These are phyloP conservation scores for Alternaria solani DNA, from an alignment of 2,329 filamentous ascomycete genomes.

Conservation along the genomic window DNA sequence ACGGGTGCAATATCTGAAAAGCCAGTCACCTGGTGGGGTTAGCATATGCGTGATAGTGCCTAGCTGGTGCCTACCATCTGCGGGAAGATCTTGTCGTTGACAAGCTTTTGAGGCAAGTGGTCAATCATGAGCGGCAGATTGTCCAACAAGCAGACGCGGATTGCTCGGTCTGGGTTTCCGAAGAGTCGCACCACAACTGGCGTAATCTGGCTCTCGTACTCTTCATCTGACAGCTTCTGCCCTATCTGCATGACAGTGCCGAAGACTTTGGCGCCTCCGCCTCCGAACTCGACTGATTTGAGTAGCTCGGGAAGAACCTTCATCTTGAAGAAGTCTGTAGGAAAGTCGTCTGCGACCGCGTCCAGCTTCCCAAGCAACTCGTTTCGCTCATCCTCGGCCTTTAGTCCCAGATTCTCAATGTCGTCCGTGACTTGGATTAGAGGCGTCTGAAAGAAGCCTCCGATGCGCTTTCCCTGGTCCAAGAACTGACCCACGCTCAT, in stretches of 20 bases:
- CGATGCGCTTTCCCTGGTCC: constrained; percentile 82
- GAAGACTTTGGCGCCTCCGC: constrained; percentile 91
- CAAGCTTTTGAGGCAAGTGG: constrained; percentile 82
- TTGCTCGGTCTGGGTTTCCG: constrained; percentile 86
- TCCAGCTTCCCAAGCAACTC: constrained; percentile 86
- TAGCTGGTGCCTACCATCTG: constrained; percentile 69
- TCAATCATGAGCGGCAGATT: constrained; percentile 92
- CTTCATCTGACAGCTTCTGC: constrained; percentile 83
- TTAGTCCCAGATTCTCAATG: constrained; percentile 90
- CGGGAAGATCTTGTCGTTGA: constrained; percentile 97
- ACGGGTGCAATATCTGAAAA: constrained; percentile 92
- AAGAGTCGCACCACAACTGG: constrained; percentile 90
- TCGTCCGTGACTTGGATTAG: constrained; percentile 92
- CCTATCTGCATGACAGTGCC: constrained; percentile 89
- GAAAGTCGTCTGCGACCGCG: constrained; percentile 88
- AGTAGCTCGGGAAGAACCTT: constrained; percentile 93
- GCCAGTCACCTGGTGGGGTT: constrained; percentile 74
- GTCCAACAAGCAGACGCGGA: constrained; percentile 89
- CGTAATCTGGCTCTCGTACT: constrained; percentile 84
- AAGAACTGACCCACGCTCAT: constrained; percentile 86
- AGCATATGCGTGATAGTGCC: constrained; percentile 22
- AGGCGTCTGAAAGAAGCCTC: constrained; percentile 91
- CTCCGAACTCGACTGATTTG: constrained; percentile 99
- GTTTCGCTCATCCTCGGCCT: constrained; percentile 83
- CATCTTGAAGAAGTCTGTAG: constrained; percentile 97